Evolutionary conservation across 192 early-diverging fungal species (phyloP).

Genomic region (Nowakowskiella sp.): DNA sequence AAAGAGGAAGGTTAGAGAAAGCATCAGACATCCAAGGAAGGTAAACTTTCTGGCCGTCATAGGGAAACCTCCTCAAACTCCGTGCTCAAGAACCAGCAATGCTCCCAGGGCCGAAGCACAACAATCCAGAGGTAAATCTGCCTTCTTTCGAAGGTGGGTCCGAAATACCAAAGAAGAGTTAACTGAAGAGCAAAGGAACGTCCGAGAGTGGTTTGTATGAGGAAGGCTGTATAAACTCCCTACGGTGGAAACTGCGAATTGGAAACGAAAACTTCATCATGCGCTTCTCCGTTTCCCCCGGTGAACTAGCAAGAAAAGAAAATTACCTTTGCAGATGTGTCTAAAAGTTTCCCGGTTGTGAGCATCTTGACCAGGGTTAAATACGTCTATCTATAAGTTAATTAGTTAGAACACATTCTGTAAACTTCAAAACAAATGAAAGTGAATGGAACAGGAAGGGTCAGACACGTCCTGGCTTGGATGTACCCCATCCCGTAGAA

Average conservation of each 20-base stretch:
- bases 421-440: not conserved
- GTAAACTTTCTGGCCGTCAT: not conserved
- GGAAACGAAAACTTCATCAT: slow-evolving; percentile 2
- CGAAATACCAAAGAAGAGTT: not conserved
- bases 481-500: not conserved
- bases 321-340: too few relatives aligned
- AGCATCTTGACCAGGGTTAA: not conserved
- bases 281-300: not conserved
- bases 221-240: not conserved
- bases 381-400: not conserved
- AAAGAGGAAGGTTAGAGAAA: too few relatives aligned
- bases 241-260: slow-evolving; percentile 1
- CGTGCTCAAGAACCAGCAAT: too few relatives aligned
- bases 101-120: not conserved
- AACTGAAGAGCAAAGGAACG: not conserved
- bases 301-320: not conserved
- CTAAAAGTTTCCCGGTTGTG: too few relatives aligned
- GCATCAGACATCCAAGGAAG: not conserved
- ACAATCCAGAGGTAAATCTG: not conserved
- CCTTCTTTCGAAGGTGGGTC: not conserved
- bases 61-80: not conserved
- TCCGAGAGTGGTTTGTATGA: not conserved
- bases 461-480: not conserved
- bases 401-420: not conserved
- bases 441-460: not conserved